Conservation (phyloP, 352 stramenopile species). For the Phytopythium delawarense region DNA sequence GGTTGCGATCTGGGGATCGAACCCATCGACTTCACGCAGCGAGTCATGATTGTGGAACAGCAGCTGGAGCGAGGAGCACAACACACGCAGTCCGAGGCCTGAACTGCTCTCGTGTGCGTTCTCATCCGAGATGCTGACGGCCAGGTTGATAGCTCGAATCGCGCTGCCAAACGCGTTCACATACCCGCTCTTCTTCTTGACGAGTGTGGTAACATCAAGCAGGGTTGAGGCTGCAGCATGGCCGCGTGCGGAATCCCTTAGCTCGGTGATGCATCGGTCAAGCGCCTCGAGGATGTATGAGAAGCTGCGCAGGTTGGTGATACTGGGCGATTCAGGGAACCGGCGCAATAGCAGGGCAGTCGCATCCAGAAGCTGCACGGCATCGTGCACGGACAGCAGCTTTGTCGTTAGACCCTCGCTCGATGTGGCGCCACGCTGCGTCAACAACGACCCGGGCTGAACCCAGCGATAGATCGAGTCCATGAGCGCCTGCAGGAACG, state of each 20-base stretch:
- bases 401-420: conserved; percentile 54
- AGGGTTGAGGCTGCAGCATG: conserved; percentile 10
- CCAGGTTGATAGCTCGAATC: conserved; percentile 74
- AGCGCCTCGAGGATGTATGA: conserved; percentile 66
- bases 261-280: conserved; percentile 76
- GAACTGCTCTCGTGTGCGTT: conserved; percentile 77
- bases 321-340: conserved; percentile 61
- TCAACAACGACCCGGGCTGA: conserved; percentile 50
- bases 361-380: conserved; percentile 68
- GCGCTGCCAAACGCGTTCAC: conserved; percentile 69
- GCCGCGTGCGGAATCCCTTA: conserved; percentile 38
- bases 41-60: conserved; percentile 75
- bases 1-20: conserved; percentile 64
- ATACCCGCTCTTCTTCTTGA: conserved; percentile 57
- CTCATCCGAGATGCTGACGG: conserved; percentile 66
- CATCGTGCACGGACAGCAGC: conserved; percentile 61
- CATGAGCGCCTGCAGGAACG: conserved; percentile 68
- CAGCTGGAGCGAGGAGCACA: conserved; percentile 71
- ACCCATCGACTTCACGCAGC: conserved; percentile 42
- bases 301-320: conserved; percentile 67
- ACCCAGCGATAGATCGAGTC: conserved; percentile 79
- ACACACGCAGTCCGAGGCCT: conserved; percentile 57
- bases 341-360: conserved; percentile 62
- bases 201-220: conserved; percentile 50
- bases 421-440: conserved; percentile 29